These are phyloP conservation scores for Gossypium raimondii DNA, from an alignment of 345 rosid genomes.

Conservation along the genomic window DNA sequence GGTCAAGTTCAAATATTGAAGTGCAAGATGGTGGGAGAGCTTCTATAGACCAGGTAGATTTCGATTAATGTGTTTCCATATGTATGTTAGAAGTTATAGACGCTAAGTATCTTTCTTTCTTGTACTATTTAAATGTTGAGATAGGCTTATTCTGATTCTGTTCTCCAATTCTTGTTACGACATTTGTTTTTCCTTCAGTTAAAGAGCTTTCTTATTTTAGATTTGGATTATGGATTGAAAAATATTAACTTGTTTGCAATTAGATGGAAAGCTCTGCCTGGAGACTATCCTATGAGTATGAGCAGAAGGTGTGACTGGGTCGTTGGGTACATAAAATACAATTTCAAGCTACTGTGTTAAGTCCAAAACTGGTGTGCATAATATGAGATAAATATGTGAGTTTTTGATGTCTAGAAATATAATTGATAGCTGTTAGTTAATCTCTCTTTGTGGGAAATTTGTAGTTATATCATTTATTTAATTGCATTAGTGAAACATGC, in stretches of 20 bases:
- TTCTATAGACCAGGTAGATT: conserved; percentile 49
- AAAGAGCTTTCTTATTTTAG: neutral
- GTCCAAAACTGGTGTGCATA: neutral
- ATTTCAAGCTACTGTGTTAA: neutral
- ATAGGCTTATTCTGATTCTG: neutral
- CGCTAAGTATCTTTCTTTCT: neutral
- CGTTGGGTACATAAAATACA: neutral
- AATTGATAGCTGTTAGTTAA: neutral
- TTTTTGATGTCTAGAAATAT: neutral
- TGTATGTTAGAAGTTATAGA: neutral
- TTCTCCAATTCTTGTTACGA: neutral
- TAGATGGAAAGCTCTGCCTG: neutral
- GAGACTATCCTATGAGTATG: neutral
- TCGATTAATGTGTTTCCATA: neutral
- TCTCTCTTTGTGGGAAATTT: neutral
- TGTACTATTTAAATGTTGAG: conserved; percentile 7
- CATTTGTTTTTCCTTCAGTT: neutral
- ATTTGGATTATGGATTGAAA: neutral
- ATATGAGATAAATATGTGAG: neutral
- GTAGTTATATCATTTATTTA: neutral
- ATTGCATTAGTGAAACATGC: conserved; percentile 1
- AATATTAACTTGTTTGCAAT: neutral
- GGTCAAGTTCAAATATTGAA: conserved; percentile 35
- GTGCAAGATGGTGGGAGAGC: conserved; percentile 30
- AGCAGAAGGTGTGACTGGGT: neutral